Base-by-base conservation (phyloP, 129 eudicot genomes). In the Deinandra increscens region DNA sequence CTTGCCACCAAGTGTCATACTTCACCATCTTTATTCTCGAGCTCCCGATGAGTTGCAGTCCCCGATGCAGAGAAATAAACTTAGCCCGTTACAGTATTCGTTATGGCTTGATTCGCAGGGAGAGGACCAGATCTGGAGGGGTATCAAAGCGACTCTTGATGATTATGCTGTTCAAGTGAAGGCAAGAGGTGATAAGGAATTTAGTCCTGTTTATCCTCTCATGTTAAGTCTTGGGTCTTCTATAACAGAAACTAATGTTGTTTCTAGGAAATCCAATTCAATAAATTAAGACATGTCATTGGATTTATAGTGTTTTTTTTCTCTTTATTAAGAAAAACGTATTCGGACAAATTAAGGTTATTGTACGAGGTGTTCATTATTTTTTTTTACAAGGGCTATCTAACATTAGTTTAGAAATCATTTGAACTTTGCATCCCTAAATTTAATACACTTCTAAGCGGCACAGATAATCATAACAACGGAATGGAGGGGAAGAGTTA, bases 61-160 rank as follows among this genome's bases (percentile, higher is more conserved):
- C 3, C 98, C 98, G 14, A 56, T 92, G 87, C 96, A 92, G 64
- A 82, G 98, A 70, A 92, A 92, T 68, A 86, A 73, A 44, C 91
- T 92, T 29, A 88, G 86, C 7, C 83, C 94, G n/a, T 29, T 78
- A 9, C 96, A 92, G 65, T 92, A 92, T 48, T 92, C 98, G 14
- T 48, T 92, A 63, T 92, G 98, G 98, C 60, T 92, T 69, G 98
- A 92, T 81, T 82, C 90, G 1, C 96, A 92, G 38, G 96, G 98
- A 7, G 98, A 92, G 77, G 95, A 92, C 53, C 98, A 92, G 73
- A 84, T 92, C 31, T 92, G 98, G 96, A 92, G 75, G 66, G 98
- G 96, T 9, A 79, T 92, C 5, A 92, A 92, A 75, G 96, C 95
- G 0, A 92, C 96, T 19, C 84, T 92, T 42, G 98, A 88, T 67